These are phyloP conservation scores for Nematocida major DNA, from an alignment of 371 early-diverging fungal species.

Conservation along the genomic window DNA sequence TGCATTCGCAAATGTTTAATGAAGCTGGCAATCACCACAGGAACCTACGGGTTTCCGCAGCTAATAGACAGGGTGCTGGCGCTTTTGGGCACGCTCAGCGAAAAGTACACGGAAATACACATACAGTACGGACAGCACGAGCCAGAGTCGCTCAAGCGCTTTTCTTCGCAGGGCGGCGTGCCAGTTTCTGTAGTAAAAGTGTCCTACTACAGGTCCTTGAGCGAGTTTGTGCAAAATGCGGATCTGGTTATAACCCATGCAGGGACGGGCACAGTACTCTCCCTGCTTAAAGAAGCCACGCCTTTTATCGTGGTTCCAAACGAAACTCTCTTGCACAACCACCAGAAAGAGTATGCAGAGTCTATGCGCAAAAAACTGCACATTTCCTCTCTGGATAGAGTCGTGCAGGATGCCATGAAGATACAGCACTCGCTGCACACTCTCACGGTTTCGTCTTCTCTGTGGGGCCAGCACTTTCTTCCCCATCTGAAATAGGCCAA, in stretches of 20 bases:
- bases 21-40: conserved; percentile 25
- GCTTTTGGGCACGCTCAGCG: not conserved
- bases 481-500: not conserved
- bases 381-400: not conserved
- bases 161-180: not conserved
- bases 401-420: not conserved
- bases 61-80: not conserved
- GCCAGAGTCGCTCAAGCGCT: not conserved
- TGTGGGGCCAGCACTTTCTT: not conserved
- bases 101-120: not conserved
- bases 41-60: conserved; percentile 7
- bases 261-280: conserved; percentile 27
- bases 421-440: not conserved
- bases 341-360: conserved; percentile 21
- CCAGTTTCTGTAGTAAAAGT: not conserved
- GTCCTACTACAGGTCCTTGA: not conserved
- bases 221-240: not conserved
- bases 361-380: not conserved
- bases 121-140: conserved; percentile 24
- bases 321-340: not conserved
- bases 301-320: conserved; percentile 31
- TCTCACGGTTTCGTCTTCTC: not conserved
- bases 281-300: not conserved
- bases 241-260: conserved; percentile 12
- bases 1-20: not conserved